These are phyloP conservation scores for Ailanthus altissimus DNA, from an alignment of 345 rosid species.

Conservation along the genomic window DNA sequence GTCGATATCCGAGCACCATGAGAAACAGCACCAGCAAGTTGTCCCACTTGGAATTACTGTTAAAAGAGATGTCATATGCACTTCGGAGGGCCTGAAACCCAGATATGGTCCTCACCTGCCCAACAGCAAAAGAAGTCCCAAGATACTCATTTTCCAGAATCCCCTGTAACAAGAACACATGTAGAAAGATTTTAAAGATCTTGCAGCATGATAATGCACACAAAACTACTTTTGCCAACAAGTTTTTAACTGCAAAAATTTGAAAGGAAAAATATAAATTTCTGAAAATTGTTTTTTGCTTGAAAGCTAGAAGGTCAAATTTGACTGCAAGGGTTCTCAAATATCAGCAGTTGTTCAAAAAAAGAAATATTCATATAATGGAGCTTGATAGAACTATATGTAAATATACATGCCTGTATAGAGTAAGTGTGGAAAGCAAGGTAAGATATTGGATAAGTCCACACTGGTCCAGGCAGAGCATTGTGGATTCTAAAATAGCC, in stretches of 20 bases:
- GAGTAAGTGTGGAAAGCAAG: conserved; percentile 88
- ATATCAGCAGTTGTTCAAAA: not conserved
- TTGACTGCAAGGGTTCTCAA: not conserved
- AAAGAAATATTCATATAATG: not conserved
- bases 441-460: conserved; percentile 93
- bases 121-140: conserved; percentile 77
- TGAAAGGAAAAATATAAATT: not conserved
- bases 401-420: conserved; percentile 61
- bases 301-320: not conserved
- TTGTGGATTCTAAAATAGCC: conserved; percentile 88
- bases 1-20: conserved; percentile 79
- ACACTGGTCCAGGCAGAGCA: conserved; percentile 77
- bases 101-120: conserved; percentile 87
- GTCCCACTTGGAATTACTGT: conserved; percentile 80
- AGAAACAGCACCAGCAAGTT: conserved; percentile 72
- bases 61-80: conserved; percentile 73
- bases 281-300: not conserved
- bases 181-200: not conserved
- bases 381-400: not conserved
- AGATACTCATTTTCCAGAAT: conserved; percentile 94
- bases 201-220: not conserved
- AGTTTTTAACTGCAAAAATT: not conserved
- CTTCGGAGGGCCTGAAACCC: conserved; percentile 76
- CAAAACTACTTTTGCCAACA: not conserved
- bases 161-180: conserved; percentile 51